phyloP scores from a whole-genome alignment of 1,284 basidiomycete species.

The Cutaneotrichosporon spelunceum region DNA sequence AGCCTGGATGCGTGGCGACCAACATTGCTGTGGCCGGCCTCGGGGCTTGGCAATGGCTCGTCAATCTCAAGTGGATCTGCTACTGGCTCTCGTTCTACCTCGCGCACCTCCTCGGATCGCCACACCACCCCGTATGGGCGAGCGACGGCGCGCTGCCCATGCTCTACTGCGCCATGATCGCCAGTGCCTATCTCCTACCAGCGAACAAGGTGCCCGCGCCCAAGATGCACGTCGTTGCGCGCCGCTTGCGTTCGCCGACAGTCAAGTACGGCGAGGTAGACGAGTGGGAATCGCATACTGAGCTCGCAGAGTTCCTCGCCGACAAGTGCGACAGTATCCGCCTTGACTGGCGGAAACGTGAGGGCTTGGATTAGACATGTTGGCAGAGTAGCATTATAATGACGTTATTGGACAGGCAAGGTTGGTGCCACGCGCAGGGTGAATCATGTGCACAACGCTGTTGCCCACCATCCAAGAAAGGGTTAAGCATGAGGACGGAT shows the following conservation, averaged over 20 bases:
- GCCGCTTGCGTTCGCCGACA: conserved; percentile 27
- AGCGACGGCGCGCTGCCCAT: conserved; percentile 36
- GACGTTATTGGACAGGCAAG: neutral
- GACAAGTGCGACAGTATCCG: conserved; percentile 35
- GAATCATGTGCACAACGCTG: neutral
- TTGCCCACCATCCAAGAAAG: neutral
- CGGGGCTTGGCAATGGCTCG: conserved; percentile 53
- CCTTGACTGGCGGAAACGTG: conserved; percentile 31
- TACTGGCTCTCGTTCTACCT: conserved; percentile 66
- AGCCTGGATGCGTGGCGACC: conserved; percentile 72
- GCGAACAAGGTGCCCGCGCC: conserved; percentile 31
- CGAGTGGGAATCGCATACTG: conserved; percentile 32
- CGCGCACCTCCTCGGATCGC: conserved; percentile 40
- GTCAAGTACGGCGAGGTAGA: conserved; percentile 45
- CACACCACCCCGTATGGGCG: conserved; percentile 39
- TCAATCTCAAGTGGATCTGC: conserved; percentile 55
- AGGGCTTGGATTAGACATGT: conserved; percentile 11
- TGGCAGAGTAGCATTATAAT: neutral
- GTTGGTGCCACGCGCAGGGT: neutral
- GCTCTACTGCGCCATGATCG: conserved; percentile 42
- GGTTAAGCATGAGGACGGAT: neutral
- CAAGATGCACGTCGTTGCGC: conserved; percentile 31
- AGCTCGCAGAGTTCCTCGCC: conserved; percentile 28
- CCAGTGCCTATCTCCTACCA: conserved; percentile 30
- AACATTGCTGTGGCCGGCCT: conserved; percentile 56